Evolutionary conservation across 441 rosid species (phyloP), one percentile per base, ranked within the genome.

Genomic region (Biscutella laevigata): DNA sequence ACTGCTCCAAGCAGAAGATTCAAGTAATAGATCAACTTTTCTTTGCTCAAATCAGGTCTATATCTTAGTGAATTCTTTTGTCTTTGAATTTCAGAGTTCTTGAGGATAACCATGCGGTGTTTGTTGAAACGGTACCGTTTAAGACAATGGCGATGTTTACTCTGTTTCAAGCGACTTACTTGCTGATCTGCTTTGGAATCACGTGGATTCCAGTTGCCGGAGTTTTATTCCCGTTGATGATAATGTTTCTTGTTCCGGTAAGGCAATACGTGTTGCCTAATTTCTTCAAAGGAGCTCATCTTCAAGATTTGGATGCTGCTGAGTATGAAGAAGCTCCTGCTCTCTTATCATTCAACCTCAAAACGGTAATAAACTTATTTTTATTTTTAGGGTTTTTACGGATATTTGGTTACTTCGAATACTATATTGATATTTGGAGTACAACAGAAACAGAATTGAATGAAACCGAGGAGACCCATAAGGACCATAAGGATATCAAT

Each of bases 251-350:
- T 55, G 81, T 82, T 72, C 85, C 81, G 22, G 81, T 79, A 29
- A 73, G 88, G 32, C 88, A 79, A 66, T 78, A 77, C 53, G 65
- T 82, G 27, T 59, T 82, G 68, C 83, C 88, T n/a, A 77, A 67
- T 67, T 75, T 79, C 66, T 77, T 82, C 62, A 77, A 79, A 73
- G 79, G 71, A 30, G 74, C 67, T 28, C 85, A 82, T 71, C 83
- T 82, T 61, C 85, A 73, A 70, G 88, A 82, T 42, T 50, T 82
- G 58, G 88, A 82, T 36, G 88, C 81, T 16, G 80, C 85, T 5
- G 88, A 79, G 66, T 82, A 82, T 70, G 88, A 79, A 64, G 85
- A 82, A 62, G 74, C 72, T 2, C 78, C 88, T n/a, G 81, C 88
- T 32, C 15, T 67, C 32, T 35, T 77, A 47, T 62, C 84, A 26